Conservation (phyloP, 768 basidiomycete genomes). For the Phylloporus sp. region DNA sequence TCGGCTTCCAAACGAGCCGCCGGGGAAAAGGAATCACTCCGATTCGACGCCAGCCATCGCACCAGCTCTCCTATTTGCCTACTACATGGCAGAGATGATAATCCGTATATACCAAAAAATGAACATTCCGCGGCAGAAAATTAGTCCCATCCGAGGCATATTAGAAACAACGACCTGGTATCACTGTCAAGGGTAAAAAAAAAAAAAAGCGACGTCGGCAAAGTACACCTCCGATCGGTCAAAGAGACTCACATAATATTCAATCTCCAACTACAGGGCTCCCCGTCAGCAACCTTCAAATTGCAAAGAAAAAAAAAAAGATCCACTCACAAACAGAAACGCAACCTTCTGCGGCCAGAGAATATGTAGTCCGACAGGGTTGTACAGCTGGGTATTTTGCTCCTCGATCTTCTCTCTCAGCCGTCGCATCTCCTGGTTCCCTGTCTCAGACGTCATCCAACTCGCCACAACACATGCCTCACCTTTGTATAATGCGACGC, state of each 20-base stretch:
- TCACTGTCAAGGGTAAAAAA: no score
- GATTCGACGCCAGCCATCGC: no score
- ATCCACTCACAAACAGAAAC: slow-evolving; percentile 80
- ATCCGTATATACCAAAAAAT: slow-evolving; percentile 15
- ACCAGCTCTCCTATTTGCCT: no score
- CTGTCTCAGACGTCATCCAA: slow-evolving; percentile 5
- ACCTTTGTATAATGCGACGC: slow-evolving; percentile 83
- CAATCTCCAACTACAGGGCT: slow-evolving; percentile 76
- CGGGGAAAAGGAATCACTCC: no score
- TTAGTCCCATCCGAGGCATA: slow-evolving; percentile 2
- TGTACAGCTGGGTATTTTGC: slow-evolving; percentile 70
- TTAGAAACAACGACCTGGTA: slow-evolving; percentile 10
- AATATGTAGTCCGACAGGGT: slow-evolving; percentile 83
- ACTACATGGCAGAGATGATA: slow-evolving; percentile 9
- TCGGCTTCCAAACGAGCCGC: not conserved
- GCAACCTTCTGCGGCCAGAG: slow-evolving; percentile 81
- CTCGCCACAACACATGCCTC: slow-evolving; percentile 5
- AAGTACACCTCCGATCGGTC: not conserved
- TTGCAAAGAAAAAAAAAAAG: not conserved
- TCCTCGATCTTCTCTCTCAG: slow-evolving; percentile 58
- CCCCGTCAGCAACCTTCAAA: not conserved
- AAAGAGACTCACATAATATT: slow-evolving; percentile 71
- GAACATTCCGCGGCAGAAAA: slow-evolving; percentile 1
- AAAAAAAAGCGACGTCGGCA: not conserved
- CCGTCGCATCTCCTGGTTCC: slow-evolving; percentile 67